phyloP scores from a whole-genome alignment of 768 basidiomycete species.

The button mushroom (Agaricus bisporus) region DNA sequence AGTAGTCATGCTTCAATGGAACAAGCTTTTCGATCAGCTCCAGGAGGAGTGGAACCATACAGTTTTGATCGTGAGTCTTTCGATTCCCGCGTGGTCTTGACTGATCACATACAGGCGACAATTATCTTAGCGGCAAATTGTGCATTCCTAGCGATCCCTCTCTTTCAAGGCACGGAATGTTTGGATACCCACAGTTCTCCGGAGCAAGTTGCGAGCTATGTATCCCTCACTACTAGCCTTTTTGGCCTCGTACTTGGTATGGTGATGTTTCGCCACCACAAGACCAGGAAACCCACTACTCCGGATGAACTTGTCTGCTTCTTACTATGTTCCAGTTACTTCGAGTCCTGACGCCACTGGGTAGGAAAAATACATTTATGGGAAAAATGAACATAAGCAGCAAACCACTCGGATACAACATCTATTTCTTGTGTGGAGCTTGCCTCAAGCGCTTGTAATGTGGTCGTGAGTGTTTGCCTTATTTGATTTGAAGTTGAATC shows the following conservation, averaged over 20 bases:
- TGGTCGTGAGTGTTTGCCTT: conserved; percentile 2
- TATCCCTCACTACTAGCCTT: conserved; percentile 1
- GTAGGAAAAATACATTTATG: neutral
- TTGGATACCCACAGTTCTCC: neutral
- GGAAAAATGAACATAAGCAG: neutral
- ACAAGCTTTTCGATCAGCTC: neutral
- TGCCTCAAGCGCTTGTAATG: conserved; percentile 5
- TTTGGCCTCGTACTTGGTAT: conserved; percentile 5
- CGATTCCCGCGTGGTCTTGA: neutral
- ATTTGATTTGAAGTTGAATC: neutral
- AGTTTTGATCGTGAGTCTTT: neutral
- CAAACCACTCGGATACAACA: neutral
- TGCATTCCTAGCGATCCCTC: conserved; percentile 5
- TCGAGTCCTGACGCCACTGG: neutral
- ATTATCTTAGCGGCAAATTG: conserved; percentile 7
- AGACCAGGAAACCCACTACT: neutral
- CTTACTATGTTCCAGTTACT: neutral
- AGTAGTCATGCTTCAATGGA: conserved; percentile 1
- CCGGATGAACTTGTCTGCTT: neutral
- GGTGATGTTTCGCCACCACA: conserved; percentile 1
- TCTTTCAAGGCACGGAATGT: neutral
- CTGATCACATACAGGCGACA: neutral
- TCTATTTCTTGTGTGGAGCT: conserved; percentile 4
- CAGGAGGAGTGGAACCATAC: conserved; percentile 6
- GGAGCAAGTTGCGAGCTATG: conserved; percentile 4